phyloP scores from a whole-genome alignment of 148 eudicot species.

The Camellia japonica region DNA sequence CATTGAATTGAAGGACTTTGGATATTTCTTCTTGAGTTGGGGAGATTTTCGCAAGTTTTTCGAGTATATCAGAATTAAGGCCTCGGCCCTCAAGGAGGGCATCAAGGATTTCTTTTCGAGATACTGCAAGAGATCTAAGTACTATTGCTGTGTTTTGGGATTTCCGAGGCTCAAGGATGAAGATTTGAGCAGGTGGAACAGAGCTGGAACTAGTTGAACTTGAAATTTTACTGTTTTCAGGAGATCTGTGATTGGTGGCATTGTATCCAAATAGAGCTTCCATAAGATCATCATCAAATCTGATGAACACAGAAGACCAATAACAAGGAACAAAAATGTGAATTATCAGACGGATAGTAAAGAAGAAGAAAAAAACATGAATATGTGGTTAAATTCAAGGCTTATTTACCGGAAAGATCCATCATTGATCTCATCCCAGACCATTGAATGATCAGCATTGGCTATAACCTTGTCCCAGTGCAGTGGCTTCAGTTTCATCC shows the following conservation, averaged over 20 bases:
- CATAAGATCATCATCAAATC: constrained; percentile 54
- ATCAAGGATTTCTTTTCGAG: constrained; percentile 41
- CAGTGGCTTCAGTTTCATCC: constrained; percentile 41
- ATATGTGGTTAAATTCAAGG: background rate
- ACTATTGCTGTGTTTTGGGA: constrained; percentile 63
- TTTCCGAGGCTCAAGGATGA: constrained; percentile 53
- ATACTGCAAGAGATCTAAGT: constrained; percentile 44
- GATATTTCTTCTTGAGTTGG: constrained; percentile 50
- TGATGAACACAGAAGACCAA: constrained; percentile 8
- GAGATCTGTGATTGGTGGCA: constrained; percentile 16
- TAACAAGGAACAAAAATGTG: background rate
- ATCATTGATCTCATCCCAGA: constrained; percentile 44
- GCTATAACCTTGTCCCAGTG: constrained; percentile 51
- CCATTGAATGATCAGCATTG: constrained; percentile 45
- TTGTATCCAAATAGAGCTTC: constrained; percentile 47
- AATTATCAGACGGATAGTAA: background rate
- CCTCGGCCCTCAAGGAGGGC: constrained; percentile 42
- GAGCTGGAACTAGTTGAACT: constrained; percentile 21
- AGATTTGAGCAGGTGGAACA: constrained; percentile 28
- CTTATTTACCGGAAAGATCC: constrained; percentile 37
- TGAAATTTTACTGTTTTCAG: constrained; percentile 18
- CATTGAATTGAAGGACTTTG: constrained; percentile 44
- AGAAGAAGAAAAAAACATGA: background rate
- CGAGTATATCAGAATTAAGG: constrained; percentile 38
- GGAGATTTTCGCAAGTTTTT: constrained; percentile 45